Evolutionary conservation across 2,329 filamentous ascomycete species (phyloP).

Genomic region (Aspergillus ibericus): DNA sequence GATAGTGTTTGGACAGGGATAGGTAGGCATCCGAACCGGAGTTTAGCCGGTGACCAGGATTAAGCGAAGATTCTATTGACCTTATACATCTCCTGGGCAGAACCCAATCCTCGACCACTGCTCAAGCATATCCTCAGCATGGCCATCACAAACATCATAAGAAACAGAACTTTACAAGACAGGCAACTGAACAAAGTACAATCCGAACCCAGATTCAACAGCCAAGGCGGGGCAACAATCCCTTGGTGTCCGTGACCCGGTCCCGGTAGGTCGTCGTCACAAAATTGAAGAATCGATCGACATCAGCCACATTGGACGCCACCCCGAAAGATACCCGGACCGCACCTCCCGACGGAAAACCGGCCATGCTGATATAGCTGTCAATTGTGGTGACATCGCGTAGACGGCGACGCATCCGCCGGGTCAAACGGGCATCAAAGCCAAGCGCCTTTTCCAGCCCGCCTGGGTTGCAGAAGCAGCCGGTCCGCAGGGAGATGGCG

Average conservation of each 20-base stretch:
- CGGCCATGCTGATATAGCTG: slow-evolving; percentile 2
- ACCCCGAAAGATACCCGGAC: slow-evolving; percentile 11
- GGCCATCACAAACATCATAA: neutral
- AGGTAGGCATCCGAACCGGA: too few species aligned
- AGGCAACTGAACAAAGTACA: neutral
- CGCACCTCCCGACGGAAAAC: slow-evolving; percentile 9
- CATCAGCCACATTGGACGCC: slow-evolving; percentile 7
- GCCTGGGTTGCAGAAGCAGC: slow-evolving; percentile 13
- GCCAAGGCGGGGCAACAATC: neutral
- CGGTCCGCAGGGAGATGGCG: slow-evolving; percentile 9
- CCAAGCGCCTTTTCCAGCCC: slow-evolving; percentile 6
- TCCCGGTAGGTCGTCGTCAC: slow-evolving; percentile 3
- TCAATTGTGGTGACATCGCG: slow-evolving; percentile 3
- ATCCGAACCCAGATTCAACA: neutral
- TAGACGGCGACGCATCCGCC: neutral
- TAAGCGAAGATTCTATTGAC: too few species aligned
- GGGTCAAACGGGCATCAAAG: neutral
- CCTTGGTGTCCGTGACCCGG: neutral
- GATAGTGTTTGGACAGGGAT: too few species aligned
- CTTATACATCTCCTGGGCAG: too few species aligned
- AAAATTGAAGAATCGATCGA: slow-evolving; percentile 11
- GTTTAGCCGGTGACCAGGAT: too few species aligned
- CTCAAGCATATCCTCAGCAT: too few species aligned
- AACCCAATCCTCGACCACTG: too few species aligned
- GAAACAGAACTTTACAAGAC: neutral